Evolutionary conservation across 2,329 filamentous ascomycete species (phyloP).

Genomic region (Neurospora sp.): DNA sequence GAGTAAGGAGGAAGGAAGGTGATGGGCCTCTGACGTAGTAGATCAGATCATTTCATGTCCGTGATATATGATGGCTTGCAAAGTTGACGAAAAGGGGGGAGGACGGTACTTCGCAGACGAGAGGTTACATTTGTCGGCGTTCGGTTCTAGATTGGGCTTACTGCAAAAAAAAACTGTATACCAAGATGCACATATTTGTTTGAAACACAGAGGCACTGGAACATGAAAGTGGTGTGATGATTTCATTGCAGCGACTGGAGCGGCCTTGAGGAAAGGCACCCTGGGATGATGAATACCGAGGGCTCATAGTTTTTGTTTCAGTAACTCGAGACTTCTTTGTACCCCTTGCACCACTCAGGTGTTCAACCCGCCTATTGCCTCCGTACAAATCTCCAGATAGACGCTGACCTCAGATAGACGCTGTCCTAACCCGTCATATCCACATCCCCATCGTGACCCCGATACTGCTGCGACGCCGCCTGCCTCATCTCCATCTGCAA

Average conservation of each 20-base stretch:
- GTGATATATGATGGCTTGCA: not conserved
- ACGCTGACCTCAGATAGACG: not conserved
- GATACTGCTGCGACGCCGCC: slow-evolving; percentile 27
- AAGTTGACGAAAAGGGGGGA: not conserved
- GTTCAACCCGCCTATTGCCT: not conserved
- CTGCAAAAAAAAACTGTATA: not conserved
- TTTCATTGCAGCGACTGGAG: not conserved
- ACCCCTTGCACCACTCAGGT: not conserved
- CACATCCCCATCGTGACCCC: slow-evolving; percentile 40
- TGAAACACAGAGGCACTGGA: not conserved
- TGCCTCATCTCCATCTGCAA: slow-evolving; percentile 46
- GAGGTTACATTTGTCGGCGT: not conserved
- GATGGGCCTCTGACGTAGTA: not conserved
- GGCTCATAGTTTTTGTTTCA: not conserved
- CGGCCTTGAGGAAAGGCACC: not conserved
- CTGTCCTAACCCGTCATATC: slow-evolving; percentile 44
- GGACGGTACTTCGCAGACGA: not conserved
- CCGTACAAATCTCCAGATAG: not conserved
- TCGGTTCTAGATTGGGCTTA: not conserved
- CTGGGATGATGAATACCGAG: not conserved
- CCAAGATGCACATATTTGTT: not conserved
- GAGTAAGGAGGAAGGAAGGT: slow-evolving; percentile 34
- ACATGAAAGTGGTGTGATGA: not conserved
- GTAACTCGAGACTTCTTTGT: not conserved
- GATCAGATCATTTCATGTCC: not conserved